phyloP scores from a whole-genome alignment of 306 rosid genomes.

The Castanea mollissima region DNA sequence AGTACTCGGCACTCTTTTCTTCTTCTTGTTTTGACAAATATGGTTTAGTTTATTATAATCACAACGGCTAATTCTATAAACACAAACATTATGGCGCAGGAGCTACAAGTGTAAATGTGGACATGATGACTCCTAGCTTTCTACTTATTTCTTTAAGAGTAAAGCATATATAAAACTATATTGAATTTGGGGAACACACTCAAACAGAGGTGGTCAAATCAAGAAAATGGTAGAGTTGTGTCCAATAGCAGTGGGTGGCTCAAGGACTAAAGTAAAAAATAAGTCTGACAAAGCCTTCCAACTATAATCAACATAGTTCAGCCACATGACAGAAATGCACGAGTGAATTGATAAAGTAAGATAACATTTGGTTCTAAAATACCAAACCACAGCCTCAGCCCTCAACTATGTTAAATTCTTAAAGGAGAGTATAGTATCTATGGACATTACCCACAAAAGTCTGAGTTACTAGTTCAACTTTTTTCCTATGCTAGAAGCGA shows the following conservation, averaged over 20 bases:
- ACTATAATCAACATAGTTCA: constrained; percentile 18
- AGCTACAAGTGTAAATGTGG: constrained; percentile 11
- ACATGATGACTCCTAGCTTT: constrained; percentile 21
- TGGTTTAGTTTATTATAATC: no score
- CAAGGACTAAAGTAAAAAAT: constrained; percentile 8
- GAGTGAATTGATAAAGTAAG: not conserved
- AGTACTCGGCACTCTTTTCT: no score
- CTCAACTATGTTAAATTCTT: no score
- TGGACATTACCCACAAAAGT: no score
- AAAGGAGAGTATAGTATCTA: no score
- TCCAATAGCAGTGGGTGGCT: not conserved
- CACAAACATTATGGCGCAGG: no score
- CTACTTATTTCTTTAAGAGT: constrained; percentile 6
- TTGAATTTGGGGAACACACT: constrained; percentile 7
- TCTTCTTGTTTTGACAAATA: no score
- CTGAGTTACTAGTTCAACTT: not conserved
- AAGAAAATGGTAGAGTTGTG: constrained; percentile 29
- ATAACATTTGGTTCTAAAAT: not conserved
- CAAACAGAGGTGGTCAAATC: constrained; percentile 40
- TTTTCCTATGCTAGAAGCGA: not conserved
- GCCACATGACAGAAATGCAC: constrained; percentile 19
- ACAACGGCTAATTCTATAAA: no score
- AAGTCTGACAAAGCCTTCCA: constrained; percentile 27
- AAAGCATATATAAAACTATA: not conserved
- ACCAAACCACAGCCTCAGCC: no score